Percentiles rank a stretch among this genome's conserved stretches.
phyloP scores from a whole-genome alignment of 2,329 filamentous ascomycete species.

The Onygena corvina region DNA sequence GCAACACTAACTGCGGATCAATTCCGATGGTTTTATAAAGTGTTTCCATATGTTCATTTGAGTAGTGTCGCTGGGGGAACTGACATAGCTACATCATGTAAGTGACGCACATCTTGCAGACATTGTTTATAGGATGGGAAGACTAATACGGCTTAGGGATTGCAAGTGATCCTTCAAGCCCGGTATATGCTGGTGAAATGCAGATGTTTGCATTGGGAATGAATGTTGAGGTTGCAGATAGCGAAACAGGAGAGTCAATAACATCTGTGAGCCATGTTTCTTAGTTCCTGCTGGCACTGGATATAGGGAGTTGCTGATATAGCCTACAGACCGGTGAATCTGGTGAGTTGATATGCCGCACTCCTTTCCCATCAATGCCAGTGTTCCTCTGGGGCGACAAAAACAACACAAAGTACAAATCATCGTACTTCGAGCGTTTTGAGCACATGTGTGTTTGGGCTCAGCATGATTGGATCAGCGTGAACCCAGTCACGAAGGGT shows the following conservation, averaged over 20 bases:
- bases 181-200: constrained; percentile 36
- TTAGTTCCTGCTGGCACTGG: background rate
- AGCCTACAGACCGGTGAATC: constrained; percentile 26
- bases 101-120: background rate
- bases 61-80: constrained; percentile 38
- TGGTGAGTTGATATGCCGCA: constrained; percentile 37
- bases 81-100: constrained; percentile 34
- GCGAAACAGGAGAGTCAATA: constrained; percentile 27
- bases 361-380: constrained; percentile 38
- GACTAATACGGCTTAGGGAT: constrained; percentile 15
- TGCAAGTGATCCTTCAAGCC: constrained; percentile 33
- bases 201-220: constrained; percentile 36
- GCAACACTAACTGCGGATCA: constrained; percentile 34
- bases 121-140: background rate
- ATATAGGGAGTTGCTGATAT: too few species aligned
- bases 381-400: constrained; percentile 37
- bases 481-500: constrained; percentile 32
- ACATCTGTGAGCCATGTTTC: constrained; percentile 15
- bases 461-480: constrained; percentile 32
- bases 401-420: constrained; percentile 31
- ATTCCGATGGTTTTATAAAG: constrained; percentile 36
- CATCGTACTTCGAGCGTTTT: constrained; percentile 38
- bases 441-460: constrained; percentile 29
- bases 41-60: constrained; percentile 32
- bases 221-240: constrained; percentile 37